Conservation (phyloP, 805 yeast species). For the Kuraishia piskuri region DNA sequence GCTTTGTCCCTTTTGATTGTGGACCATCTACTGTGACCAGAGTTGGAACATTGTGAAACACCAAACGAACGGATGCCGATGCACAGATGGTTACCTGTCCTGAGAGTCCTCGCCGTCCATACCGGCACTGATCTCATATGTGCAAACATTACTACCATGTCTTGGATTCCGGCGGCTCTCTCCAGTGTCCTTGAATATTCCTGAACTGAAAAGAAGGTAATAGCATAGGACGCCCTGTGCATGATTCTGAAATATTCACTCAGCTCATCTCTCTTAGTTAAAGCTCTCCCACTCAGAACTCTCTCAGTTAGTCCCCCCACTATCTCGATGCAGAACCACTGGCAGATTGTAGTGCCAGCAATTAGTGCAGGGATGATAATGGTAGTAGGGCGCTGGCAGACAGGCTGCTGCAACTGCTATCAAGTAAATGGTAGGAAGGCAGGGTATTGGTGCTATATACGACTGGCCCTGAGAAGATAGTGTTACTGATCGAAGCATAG, state of each 20-base stretch:
- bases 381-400: not conserved
- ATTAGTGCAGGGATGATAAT: not conserved
- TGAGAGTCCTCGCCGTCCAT: not conserved
- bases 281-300: not conserved
- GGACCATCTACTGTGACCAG: conserved; percentile 96
- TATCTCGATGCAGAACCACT: not conserved
- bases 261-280: not conserved
- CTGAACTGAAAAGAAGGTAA: too few relatives aligned
- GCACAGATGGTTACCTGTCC: not conserved
- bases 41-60: conserved; percentile 13
- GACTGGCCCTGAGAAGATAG: too few relatives aligned
- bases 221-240: too few relatives aligned
- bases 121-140: not conserved
- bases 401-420: not conserved
- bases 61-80: not conserved
- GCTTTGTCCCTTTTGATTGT: conserved; percentile 92
- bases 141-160: not conserved
- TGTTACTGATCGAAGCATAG: too few relatives aligned
- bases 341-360: not conserved
- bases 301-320: too few relatives aligned
- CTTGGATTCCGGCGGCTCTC: not conserved
- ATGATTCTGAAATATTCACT: not conserved
- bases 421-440: too few relatives aligned
- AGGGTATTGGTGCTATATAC: not conserved
- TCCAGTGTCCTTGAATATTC: too few relatives aligned